Evolutionary conservation across 1,284 basidiomycete species (phyloP), one percentile per base, ranked within the genome.

Genomic region (Chondrostereum purpureum): DNA sequence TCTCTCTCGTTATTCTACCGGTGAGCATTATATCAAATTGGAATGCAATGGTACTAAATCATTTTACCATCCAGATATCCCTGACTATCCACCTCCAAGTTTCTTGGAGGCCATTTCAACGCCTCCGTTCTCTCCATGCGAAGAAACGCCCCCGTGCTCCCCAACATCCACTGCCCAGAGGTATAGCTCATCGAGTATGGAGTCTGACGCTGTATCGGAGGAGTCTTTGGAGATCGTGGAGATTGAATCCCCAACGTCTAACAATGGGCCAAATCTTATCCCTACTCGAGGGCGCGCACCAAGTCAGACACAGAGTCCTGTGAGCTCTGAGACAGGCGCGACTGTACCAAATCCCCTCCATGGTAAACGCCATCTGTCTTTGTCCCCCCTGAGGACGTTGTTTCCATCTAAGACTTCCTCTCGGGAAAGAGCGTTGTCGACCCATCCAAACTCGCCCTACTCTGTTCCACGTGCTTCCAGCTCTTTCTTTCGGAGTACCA

Each of bases 51-150:
- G 27, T 31, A 8, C 27, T 8, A 31, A n/a, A 8, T 31, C 27
- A 31, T 31, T 31, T n/a, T 39, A n/a, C 12, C 14, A 20, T 19
- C n/a, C 19, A 68, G 66, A 54, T 43, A 62, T 78, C 44, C 77
- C 77, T 16, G 69, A 78, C 56, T 77, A 77, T 49, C 77, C 77
- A 5, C 77, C 77, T 11, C 77, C 77, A 31, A 70, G 75, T 1
- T 80, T 78, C 55, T 70, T 70, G 45, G 77, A 80, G 55, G 76
- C 77, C 13, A 73, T 75, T 31, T 66, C 60, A 8, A 59, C 58
- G 13, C 55, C 59, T 8, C 48, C 61, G 3, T 23, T 62, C 36
- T 37, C 23, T 39, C 43, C 45, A 21, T 16, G 47, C 37, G 43
- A 54, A 39, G 44, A 43, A 22, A 24, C 40, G 35, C 31, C 39